These are phyloP conservation scores for Cladochytrium tenue DNA, from an alignment of 371 early-diverging fungal species.

Conservation along the genomic window DNA sequence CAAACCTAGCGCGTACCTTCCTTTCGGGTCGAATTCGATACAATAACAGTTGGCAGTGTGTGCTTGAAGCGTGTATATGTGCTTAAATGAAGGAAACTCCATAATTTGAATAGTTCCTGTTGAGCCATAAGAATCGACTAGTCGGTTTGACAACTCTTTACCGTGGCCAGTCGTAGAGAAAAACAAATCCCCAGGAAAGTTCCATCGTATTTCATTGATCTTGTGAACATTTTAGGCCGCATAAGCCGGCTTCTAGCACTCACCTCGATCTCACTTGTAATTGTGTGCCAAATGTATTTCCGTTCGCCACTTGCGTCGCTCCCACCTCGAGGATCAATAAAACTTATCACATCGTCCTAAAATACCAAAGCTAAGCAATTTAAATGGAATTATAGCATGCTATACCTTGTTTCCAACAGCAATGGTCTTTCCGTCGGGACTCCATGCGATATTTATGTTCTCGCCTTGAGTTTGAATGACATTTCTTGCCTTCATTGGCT, in stretches of 20 bases:
- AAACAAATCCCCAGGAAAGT: conserved; percentile 73
- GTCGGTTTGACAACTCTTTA: conserved; percentile 6
- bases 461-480: conserved; percentile 74
- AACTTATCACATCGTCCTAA: conserved; percentile 70
- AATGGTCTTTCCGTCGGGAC: conserved; percentile 74
- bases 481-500: conserved; percentile 44
- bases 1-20: conserved; percentile 45
- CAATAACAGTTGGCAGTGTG: conserved; percentile 85
- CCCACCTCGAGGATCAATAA: conserved; percentile 73
- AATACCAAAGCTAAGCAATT: neutral
- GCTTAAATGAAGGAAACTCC: conserved; percentile 60
- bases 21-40: conserved; percentile 77
- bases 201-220: conserved; percentile 83
- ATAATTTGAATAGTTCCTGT: conserved; percentile 67
- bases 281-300: conserved; percentile 53
- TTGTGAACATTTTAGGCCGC: conserved; percentile 20
- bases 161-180: conserved; percentile 77
- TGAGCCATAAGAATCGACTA: neutral
- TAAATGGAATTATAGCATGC: neutral
- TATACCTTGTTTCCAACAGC: conserved; percentile 80
- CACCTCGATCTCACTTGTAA: conserved; percentile 59
- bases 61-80: conserved; percentile 62
- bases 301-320: conserved; percentile 30
- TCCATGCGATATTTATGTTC: conserved; percentile 86
- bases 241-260: neutral